Base-by-base conservation (phyloP, 2,329 filamentous ascomycete species). In the Periconia sp. region DNA sequence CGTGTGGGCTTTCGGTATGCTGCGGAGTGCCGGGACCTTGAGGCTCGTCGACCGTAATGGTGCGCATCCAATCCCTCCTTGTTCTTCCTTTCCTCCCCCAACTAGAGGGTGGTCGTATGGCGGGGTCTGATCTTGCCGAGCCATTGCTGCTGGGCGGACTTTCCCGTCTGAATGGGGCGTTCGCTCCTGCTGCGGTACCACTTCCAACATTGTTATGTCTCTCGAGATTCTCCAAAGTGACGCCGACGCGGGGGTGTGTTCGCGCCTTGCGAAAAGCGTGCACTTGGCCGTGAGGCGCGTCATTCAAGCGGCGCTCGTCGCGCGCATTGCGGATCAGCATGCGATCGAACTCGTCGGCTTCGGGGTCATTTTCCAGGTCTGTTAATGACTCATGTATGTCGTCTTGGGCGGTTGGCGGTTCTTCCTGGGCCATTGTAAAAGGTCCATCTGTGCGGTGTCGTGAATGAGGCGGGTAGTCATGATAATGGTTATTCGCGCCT, bases 71-170 rank as follows among this genome's bases (percentile, higher is more conserved):
- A 55, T 77, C 69, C 20, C 69, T 68, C 44, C 63, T 70, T 10
- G 68, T 61, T 51, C 74, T 73, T 23, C 68, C 74, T 62, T 77
- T 79, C 50, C 76, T 65, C n/a, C 78, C 79, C 79, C 79, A 81
- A 57, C 74, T 66, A 41, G 71, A 63, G 37, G 79, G 79, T 53
- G 75, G 65, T 35, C 76, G 76, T 37, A 80, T 58, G 3, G 77
- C 74, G 20, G 77, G 77, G 51, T 79, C 76, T 27, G 73, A 76
- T 27, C 58, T 58, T 37, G 57, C 52, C 40, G 66, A 69, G 30
- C 67, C 74, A 47, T 62, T 72, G 62, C 75, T 76, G 61, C 72
- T 73, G 45, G 61, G 60, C 37, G 70, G 66, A 43, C 69, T 69
- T 40, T 63, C 48, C 33, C 10, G 11, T 6, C 33, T 23, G 15